Evolutionary conservation across 441 rosid genomes (phyloP).

Genomic region (Pelargonium myrrhifolium): DNA sequence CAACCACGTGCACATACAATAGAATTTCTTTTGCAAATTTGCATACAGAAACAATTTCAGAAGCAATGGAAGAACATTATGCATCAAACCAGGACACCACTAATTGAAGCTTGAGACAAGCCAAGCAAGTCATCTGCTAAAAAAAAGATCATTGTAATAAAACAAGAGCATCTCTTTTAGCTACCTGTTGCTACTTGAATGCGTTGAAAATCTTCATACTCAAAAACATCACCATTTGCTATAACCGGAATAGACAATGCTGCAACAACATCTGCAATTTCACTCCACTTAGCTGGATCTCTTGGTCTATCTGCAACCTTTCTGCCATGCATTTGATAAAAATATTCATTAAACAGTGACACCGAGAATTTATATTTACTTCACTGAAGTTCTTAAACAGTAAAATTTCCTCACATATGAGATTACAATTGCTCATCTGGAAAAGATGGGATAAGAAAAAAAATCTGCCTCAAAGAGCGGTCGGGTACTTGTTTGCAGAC

Average conservation of each 20-base stretch:
- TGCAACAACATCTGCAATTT: conserved; percentile 69
- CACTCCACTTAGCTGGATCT: conserved; percentile 91
- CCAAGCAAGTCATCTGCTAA: too few relatives aligned
- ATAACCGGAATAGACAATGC: conserved; percentile 80
- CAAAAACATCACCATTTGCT: conserved; percentile 90
- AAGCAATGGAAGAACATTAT: not conserved
- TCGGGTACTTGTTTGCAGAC: too few relatives aligned
- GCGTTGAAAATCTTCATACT: conserved; percentile 54
- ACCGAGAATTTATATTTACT: not conserved
- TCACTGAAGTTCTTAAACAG: not conserved
- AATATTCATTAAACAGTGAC: not conserved
- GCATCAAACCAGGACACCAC: not conserved
- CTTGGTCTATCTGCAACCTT: conserved; percentile 77
- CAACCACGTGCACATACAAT: not conserved
- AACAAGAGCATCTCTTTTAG: not conserved
- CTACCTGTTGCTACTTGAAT: conserved; percentile 71
- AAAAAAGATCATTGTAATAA: not conserved
- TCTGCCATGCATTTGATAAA: conserved; percentile 36
- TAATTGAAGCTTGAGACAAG: not conserved
- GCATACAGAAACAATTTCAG: not conserved
- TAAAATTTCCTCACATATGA: not conserved
- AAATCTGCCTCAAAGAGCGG: too few relatives aligned
- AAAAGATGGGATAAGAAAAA: too few relatives aligned
- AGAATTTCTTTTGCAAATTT: not conserved
- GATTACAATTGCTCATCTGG: not conserved